Percentiles rank a stretch among this genome's conserved stretches.
phyloP scores from a whole-genome alignment of 2,329 filamentous ascomycete genomes.

The Metarhizium humberi region DNA sequence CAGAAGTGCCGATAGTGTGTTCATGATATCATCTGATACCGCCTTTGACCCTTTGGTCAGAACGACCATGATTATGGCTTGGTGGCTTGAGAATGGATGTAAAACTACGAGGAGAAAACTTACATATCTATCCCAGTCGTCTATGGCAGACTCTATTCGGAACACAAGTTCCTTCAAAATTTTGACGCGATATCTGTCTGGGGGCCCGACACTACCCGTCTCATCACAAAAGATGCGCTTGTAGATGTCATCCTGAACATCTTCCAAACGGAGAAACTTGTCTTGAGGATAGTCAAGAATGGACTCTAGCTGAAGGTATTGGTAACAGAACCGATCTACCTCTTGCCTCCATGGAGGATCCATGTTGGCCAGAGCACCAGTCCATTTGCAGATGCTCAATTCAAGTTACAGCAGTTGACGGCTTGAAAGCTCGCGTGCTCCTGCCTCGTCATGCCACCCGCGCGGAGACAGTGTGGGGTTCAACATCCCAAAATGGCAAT shows the following conservation, averaged over 20 bases:
- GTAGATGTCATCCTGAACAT: slow-evolving; percentile 60
- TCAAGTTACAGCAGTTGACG: neutral
- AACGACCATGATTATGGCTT: slow-evolving; percentile 1
- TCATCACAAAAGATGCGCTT: slow-evolving; percentile 54
- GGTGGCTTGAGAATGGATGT: neutral
- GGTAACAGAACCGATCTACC: slow-evolving; percentile 51
- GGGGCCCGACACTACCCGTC: slow-evolving; percentile 47
- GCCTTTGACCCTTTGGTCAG: slow-evolving; percentile 45
- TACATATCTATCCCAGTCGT: slow-evolving; percentile 83
- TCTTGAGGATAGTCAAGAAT: slow-evolving; percentile 54
- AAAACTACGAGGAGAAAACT: slow-evolving; percentile 24
- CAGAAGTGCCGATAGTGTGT: slow-evolving; percentile 55
- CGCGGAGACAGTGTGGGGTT: neutral
- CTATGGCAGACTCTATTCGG: slow-evolving; percentile 63
- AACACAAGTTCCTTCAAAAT: slow-evolving; percentile 65
- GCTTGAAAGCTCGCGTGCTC: neutral
- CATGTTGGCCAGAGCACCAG: neutral
- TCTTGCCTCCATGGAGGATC: slow-evolving; percentile 3
- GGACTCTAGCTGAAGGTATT: slow-evolving; percentile 70
- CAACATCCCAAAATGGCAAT: neutral
- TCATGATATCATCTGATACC: slow-evolving; percentile 73
- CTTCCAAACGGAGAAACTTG: slow-evolving; percentile 45
- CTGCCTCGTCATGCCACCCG: neutral
- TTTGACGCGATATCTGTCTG: slow-evolving; percentile 58
- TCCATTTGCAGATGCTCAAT: neutral